These are phyloP conservation scores for Suhomyces yuchorum DNA, from an alignment of 1,139 yeast genomes.

Conservation along the genomic window DNA sequence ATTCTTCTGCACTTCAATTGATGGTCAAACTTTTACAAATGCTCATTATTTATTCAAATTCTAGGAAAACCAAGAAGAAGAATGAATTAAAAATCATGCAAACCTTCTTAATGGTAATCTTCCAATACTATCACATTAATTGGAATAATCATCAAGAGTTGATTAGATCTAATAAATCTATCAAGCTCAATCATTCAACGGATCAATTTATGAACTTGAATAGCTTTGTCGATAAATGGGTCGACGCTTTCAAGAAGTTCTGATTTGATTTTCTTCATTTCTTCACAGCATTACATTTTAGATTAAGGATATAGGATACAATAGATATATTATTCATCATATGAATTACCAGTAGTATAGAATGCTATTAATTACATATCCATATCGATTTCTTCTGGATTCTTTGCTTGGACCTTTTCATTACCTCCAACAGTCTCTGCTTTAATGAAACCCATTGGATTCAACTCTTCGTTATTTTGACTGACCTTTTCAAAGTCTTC, in stretches of 20 bases:
- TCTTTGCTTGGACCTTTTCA: slow-evolving; percentile 23
- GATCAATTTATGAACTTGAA: slow-evolving; percentile 40
- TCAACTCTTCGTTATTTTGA: slow-evolving; percentile 29
- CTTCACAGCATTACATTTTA: slow-evolving; percentile 2
- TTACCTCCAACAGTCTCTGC: slow-evolving; percentile 26
- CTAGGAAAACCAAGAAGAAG: slow-evolving; percentile 35
- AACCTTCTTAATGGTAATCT: slow-evolving; percentile 37
- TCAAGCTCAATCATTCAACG: slow-evolving; percentile 39
- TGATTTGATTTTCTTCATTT: slow-evolving; percentile 5
- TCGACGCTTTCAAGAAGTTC: slow-evolving; percentile 25
- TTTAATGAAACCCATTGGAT: slow-evolving; percentile 61
- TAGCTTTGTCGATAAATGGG: slow-evolving; percentile 46
- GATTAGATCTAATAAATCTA: slow-evolving; percentile 36
- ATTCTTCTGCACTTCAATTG: slow-evolving; percentile 34
- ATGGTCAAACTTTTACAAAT: slow-evolving; percentile 37
- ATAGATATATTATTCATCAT: background rate
- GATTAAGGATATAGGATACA: slow-evolving; percentile 4
- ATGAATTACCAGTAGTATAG: too few species aligned
- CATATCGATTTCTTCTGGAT: slow-evolving; percentile 70
- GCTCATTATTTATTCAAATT: slow-evolving; percentile 39
- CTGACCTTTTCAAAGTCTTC: slow-evolving; percentile 38
- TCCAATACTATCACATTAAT: slow-evolving; percentile 46
- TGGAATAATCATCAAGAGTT: slow-evolving; percentile 44
- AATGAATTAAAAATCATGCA: slow-evolving; percentile 37
- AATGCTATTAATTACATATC: too few species aligned